Evolutionary conservation across 495 filamentous ascomycete genomes (phyloP), one percentile per base, ranked within the genome.

Genomic region (Aspergillus conjunctus): DNA sequence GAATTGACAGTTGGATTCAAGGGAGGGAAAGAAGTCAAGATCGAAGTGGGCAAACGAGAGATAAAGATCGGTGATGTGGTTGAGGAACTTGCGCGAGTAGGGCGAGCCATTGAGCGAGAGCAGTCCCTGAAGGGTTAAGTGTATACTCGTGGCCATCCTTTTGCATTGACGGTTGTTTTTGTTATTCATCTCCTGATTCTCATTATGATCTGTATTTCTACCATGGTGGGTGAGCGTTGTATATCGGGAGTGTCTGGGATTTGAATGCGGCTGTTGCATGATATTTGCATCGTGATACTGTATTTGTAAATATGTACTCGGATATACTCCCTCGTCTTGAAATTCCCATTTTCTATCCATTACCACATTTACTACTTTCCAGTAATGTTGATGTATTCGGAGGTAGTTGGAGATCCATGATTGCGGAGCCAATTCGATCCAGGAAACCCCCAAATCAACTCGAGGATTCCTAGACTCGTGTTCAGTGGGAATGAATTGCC

Each of bases 61-160:
- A 76, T 96, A 74, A 88, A 87, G 67, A 92, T 97, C 66, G 90
- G 91, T 55, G 91, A 93, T 70, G 84, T 97, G 4, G 79, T 90
- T 34, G 91, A 92, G 73, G 91, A 97, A 75, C 86, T 96, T 41
- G 89, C 97, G 71, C 83, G 95, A 56, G 90, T 98, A 80, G 95
- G 91, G 44, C 81, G 95, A 51, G 73, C 76, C 39, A 73, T 99
- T 69, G 85, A 88, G 63, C 84, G 96, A 66, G 85, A 92, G 76
- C 88, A 91, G 61, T 92, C 93, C 64, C 71, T 99, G 72, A 81
- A 85, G 64, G 85, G 83, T 34, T 88, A 64, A 76, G 54, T 32
- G 2, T 48, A 10, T 20, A 20, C 7, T 46, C 12, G 7, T 21
- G 32, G 31, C 30, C 39, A 12, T 34, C 14, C 7, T 37, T 54